phyloP scores from a whole-genome alignment of 164 flowering plant genomes.

The Annona squamosa region DNA sequence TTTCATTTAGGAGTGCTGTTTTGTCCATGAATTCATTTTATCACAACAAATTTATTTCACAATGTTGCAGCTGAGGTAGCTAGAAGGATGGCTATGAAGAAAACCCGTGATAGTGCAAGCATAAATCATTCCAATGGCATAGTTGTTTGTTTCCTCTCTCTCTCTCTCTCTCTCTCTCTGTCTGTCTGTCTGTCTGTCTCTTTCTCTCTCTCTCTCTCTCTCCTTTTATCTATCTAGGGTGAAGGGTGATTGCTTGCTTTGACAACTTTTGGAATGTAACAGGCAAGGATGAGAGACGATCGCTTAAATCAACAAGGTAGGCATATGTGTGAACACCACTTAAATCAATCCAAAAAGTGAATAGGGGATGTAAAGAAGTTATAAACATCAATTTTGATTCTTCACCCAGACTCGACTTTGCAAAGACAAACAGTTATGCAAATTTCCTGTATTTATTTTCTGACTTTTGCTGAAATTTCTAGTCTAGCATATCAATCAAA shows the following conservation, averaged over 20 bases:
- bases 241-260: neutral
- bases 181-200: too few species aligned
- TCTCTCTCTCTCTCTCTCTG: too few species aligned
- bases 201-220: neutral
- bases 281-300: conserved; percentile 14
- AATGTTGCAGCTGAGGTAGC: conserved; percentile 33
- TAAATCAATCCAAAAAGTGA: too few species aligned
- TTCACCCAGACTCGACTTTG: too few species aligned
- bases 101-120: conserved; percentile 15
- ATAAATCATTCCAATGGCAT: conserved; percentile 15
- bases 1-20: too few species aligned
- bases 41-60: neutral
- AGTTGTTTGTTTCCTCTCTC: neutral
- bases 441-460: too few species aligned
- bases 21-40: too few species aligned
- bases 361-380: too few species aligned
- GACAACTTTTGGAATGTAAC: neutral
- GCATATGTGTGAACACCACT: neutral
- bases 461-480: too few species aligned
- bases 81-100: conserved; percentile 34
- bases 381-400: too few species aligned
- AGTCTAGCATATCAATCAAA: too few species aligned
- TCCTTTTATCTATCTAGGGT: neutral
- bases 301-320: neutral
- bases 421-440: too few species aligned